Percentiles rank a stretch among this genome's conserved stretches.
Evolutionary conservation across 2,329 filamentous ascomycete species (phyloP).

Genomic region (Neofusicoccum cordaticola): DNA sequence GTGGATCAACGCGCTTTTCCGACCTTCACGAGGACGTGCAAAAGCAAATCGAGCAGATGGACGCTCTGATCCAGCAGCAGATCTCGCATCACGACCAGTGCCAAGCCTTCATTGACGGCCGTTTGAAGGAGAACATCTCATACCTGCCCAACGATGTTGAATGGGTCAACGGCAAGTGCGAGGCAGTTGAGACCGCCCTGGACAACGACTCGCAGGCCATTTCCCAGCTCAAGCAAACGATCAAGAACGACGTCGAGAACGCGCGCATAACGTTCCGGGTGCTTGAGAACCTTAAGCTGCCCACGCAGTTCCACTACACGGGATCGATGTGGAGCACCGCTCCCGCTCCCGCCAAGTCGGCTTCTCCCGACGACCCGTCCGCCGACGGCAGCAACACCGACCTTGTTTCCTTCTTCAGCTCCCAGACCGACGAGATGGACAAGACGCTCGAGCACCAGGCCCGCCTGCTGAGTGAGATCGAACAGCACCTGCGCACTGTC

Average conservation of each 20-base stretch:
- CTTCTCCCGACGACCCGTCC: conserved; percentile 21
- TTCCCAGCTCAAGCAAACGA: conserved; percentile 54
- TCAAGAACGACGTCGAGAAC: conserved; percentile 66
- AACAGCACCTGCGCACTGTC: conserved; percentile 48
- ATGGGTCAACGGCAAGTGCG: conserved; percentile 59
- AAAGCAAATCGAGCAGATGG: conserved; percentile 71
- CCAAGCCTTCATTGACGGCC: conserved; percentile 54
- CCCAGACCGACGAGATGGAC: conserved; percentile 40
- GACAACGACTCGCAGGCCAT: conserved; percentile 63
- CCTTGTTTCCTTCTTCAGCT: conserved; percentile 46
- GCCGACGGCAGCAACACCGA: conserved; percentile 43
- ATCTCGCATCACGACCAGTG: conserved; percentile 75
- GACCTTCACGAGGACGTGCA: conserved; percentile 83
- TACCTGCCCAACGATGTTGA: conserved; percentile 65
- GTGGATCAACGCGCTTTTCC: conserved; percentile 86
- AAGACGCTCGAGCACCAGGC: conserved; percentile 41
- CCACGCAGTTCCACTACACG: conserved; percentile 59
- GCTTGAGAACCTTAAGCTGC: conserved; percentile 71
- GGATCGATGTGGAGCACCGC: conserved; percentile 27
- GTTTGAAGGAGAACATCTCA: conserved; percentile 56
- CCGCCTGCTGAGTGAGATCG: conserved; percentile 46
- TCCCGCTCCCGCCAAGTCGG: conserved; percentile 23
- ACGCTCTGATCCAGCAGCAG: conserved; percentile 76
- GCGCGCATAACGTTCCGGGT: conserved; percentile 70
- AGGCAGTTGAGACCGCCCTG: conserved; percentile 61